A percentile compares a stretch with the other conserved stretches of the same genome.
Conservation (phyloP, 1,284 basidiomycete genomes). For the Naganishia sp. region DNA sequence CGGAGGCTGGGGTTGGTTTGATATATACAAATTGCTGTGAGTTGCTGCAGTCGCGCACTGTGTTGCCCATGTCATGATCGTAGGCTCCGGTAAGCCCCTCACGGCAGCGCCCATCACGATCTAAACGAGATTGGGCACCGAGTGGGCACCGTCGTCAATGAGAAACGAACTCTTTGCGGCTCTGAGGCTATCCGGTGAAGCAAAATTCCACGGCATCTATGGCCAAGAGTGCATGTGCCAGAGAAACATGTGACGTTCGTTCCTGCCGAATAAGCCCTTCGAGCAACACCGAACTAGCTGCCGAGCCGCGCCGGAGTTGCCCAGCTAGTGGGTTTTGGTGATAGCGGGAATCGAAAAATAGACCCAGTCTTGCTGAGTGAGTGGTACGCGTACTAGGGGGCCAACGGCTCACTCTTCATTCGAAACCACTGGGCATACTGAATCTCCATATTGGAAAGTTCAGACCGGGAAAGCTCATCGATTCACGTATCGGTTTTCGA, state of each 20-base stretch:
- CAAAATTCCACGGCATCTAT: neutral
- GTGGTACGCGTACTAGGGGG: too few species aligned
- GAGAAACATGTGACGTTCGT: constrained; percentile 7
- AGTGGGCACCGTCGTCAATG: neutral
- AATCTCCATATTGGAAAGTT: too few species aligned
- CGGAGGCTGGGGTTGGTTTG: constrained; percentile 14
- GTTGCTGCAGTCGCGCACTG: too few species aligned
- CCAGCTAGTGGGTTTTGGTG: too few species aligned
- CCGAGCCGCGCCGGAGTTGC: neutral
- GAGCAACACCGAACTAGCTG: neutral
- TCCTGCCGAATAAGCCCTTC: neutral
- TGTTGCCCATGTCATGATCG: too few species aligned
- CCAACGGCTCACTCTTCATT: too few species aligned
- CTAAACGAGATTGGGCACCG: neutral
- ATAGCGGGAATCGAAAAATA: too few species aligned
- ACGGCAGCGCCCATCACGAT: neutral
- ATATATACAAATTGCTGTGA: constrained; percentile 11
- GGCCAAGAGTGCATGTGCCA: neutral
- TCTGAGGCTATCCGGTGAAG: neutral
- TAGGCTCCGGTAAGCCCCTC: neutral
- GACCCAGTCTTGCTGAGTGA: too few species aligned
- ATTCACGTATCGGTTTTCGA: too few species aligned
- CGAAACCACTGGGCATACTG: too few species aligned
- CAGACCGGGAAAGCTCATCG: too few species aligned
- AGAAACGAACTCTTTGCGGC: neutral